These are phyloP conservation scores for Ustilago sp. DNA, from an alignment of 1,284 basidiomycete species.

Conservation along the genomic window DNA sequence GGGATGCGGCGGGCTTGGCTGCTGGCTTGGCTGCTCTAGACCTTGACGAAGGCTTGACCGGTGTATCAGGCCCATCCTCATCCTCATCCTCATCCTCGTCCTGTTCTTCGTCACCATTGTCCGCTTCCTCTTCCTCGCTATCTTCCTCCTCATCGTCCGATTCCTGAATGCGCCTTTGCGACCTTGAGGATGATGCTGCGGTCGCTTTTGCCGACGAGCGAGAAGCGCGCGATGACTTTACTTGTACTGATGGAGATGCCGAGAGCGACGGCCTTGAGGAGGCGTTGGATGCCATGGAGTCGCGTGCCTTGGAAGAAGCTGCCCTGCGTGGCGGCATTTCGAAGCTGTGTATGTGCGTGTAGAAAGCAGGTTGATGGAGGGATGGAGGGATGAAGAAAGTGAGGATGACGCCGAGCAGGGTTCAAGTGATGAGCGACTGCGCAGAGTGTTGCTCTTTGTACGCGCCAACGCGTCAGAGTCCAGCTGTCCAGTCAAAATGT, in stretches of 20 bases:
- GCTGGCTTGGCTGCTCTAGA: conserved; percentile 23
- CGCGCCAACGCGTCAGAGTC: conserved; percentile 4
- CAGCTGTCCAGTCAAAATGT: conserved; percentile 2
- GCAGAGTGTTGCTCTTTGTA: conserved; percentile 12
- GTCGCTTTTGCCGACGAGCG: conserved; percentile 24
- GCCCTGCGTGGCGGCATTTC: conserved; percentile 38
- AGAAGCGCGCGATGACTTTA: conserved; percentile 18
- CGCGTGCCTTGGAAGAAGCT: conserved; percentile 43
- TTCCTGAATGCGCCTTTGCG: conserved; percentile 43
- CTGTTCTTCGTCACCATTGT: conserved; percentile 22
- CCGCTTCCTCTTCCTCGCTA: conserved; percentile 13
- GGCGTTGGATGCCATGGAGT: conserved; percentile 39
- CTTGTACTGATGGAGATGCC: conserved; percentile 23
- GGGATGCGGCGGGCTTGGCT: conserved; percentile 14
- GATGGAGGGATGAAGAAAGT: not conserved
- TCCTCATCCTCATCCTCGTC: conserved; percentile 20
- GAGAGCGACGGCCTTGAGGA: conserved; percentile 19
- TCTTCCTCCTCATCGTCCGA: conserved; percentile 34
- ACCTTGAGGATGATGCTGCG: conserved; percentile 22
- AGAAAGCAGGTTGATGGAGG: not conserved
- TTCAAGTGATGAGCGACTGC: not conserved
- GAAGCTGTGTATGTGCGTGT: conserved; percentile 1
- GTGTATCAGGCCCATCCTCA: conserved; percentile 33
- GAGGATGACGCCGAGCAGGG: not conserved
- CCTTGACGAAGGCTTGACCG: conserved; percentile 29